These are phyloP conservation scores for Excoecaria agallocha DNA, from an alignment of 345 rosid genomes.

Conservation along the genomic window DNA sequence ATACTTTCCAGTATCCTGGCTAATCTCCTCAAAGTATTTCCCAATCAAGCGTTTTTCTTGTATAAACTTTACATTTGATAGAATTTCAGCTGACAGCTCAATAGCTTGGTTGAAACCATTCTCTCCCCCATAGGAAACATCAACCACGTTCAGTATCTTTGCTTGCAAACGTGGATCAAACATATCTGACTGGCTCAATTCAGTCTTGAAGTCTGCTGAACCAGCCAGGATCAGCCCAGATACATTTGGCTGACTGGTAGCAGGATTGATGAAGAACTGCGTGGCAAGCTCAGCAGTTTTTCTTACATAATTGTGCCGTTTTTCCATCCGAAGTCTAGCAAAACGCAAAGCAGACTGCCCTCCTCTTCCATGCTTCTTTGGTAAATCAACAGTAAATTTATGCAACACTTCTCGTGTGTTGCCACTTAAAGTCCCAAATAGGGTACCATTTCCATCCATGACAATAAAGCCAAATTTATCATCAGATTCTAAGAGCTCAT, in stretches of 20 bases:
- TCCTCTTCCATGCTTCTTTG: slow-evolving; percentile 49
- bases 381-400: slow-evolving; percentile 43
- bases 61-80: slow-evolving; percentile 30
- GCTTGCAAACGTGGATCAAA: slow-evolving; percentile 34
- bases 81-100: slow-evolving; percentile 33
- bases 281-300: slow-evolving; percentile 41
- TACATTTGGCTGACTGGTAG: slow-evolving; percentile 27
- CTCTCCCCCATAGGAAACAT: slow-evolving; percentile 30
- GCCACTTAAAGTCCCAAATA: slow-evolving; percentile 42
- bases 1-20: slow-evolving; percentile 38
- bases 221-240: slow-evolving; percentile 35
- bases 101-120: slow-evolving; percentile 38
- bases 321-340: slow-evolving; percentile 36
- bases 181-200: slow-evolving; percentile 34
- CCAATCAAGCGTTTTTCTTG: slow-evolving; percentile 37
- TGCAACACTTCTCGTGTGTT: slow-evolving; percentile 38
- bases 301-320: slow-evolving; percentile 41
- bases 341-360: slow-evolving; percentile 46
- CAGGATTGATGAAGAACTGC: slow-evolving; percentile 30
- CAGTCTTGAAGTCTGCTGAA: slow-evolving; percentile 38
- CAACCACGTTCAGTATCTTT: slow-evolving; percentile 32
- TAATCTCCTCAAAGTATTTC: slow-evolving; percentile 37
- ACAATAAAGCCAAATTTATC: slow-evolving; percentile 33
- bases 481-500: slow-evolving; percentile 27
- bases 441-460: slow-evolving; percentile 44